These are phyloP conservation scores for Leccinum imitatum DNA, from an alignment of 768 basidiomycete genomes.

Conservation along the genomic window DNA sequence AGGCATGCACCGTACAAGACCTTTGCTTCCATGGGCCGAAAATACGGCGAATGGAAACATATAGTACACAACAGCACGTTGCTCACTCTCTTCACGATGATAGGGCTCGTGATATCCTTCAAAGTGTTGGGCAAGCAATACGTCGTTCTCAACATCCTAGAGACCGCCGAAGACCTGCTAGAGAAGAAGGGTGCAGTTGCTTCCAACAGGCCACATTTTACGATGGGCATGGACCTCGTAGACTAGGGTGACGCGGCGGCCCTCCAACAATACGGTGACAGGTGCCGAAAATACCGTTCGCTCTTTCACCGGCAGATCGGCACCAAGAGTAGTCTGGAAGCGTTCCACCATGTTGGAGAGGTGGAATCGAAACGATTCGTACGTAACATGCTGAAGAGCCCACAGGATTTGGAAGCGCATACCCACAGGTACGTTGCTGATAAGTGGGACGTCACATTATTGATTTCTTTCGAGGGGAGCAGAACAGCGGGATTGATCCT, in stretches of 20 bases:
- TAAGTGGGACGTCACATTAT: background rate
- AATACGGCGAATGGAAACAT: constrained; percentile 41
- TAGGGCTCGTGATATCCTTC: constrained; percentile 11
- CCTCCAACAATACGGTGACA: background rate
- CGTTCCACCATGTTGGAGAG: constrained; percentile 6
- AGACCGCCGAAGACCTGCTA: constrained; percentile 25
- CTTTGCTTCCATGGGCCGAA: constrained; percentile 39
- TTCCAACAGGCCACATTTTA: constrained; percentile 1
- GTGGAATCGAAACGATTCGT: constrained; percentile 6
- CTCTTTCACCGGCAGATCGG: constrained; percentile 10
- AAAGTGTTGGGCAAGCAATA: constrained; percentile 40
- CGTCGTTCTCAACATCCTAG: constrained; percentile 47
- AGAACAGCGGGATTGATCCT: no score
- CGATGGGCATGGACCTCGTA: no score
- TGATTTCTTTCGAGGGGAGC: no score
- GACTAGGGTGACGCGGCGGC: background rate
- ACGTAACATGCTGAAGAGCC: constrained; percentile 1
- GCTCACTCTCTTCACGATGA: constrained; percentile 10
- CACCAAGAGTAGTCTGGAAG: constrained; percentile 3
- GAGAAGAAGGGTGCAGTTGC: constrained; percentile 9
- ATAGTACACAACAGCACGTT: background rate
- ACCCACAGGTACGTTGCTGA: constrained; percentile 1
- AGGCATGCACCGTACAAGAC: constrained; percentile 48
- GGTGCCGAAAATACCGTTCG: background rate
- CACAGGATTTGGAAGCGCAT: constrained; percentile 7